Evolutionary conservation across 1,139 yeast genomes (phyloP), one percentile per base, ranked within the genome.

Genomic region (Pichia sp.): DNA sequence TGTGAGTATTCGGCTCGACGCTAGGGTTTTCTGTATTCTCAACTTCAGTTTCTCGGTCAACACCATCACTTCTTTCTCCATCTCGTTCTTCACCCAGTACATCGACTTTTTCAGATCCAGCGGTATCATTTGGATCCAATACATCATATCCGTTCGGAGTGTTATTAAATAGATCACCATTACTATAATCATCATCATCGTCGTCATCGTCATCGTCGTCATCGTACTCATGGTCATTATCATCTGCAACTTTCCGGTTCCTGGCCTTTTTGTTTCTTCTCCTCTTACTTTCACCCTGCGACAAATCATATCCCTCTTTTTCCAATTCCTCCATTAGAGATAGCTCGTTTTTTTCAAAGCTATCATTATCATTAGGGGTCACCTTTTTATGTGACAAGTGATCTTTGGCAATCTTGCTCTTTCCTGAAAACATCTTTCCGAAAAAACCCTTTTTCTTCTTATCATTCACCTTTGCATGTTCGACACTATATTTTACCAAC

Each of bases 321-420:
- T 56, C 57, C 52, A 54, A 13, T 32, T 51, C 43, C 15, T 56
- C 59, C 16, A 36, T 51, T 4, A 56, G 31, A 5, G 59, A 56
- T 11, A 42, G 26, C 2, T 47, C 45, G 1, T 3, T 26, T 30
- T n/a, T 10, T 1, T 40, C 50, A 19, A 19, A 19, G 10, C 8
- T 8, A 4, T 10, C 43, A 47, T 26, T n/a, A 19, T 47, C 50
- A 4, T 36, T 32, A 5, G n/a, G n/a, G 10, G 15, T 41, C 3
- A 49, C 7, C 16, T 49, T 51, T 8, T 51, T 45, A 26, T 58
- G 59, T 2, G 60, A 53, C 10, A 61, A 45, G 40, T 57, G 58
- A 45, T 61, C 64, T 31, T 53, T 57, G 2, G 64, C 56, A 19
- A 62, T 61, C 32, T 60, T 58, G 19, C 61, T 58, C 51, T 61